Conservation (phyloP, 345 rosid species). For the Garcia nutans region DNA sequence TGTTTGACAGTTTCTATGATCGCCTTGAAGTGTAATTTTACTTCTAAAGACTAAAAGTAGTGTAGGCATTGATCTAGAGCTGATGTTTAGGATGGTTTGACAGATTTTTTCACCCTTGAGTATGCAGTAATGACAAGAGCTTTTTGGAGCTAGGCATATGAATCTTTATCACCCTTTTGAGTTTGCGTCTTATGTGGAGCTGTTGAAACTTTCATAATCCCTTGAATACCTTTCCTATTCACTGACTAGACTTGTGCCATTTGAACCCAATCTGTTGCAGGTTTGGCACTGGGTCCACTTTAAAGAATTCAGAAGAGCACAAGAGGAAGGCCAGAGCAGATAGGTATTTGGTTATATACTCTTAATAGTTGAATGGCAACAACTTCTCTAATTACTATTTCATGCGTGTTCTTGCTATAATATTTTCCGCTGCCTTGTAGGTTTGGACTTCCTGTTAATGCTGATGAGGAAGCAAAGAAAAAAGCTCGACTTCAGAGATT, state of each 20-base stretch:
- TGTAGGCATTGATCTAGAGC: not conserved
- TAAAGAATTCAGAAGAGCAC: conserved; percentile 66
- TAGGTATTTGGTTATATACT: conserved; percentile 45
- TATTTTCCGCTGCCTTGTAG: conserved; percentile 31
- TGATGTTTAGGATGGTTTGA: not conserved
- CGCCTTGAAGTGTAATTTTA: not conserved
- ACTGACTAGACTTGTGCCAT: not conserved
- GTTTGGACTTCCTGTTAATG: conserved; percentile 58
- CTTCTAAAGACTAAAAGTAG: not conserved
- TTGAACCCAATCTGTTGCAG: conserved; percentile 28
- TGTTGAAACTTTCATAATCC: not conserved
- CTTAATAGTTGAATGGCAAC: not conserved
- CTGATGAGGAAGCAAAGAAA: conserved; percentile 72
- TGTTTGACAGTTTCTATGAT: not conserved
- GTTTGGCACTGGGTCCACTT: conserved; percentile 57
- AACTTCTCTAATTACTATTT: not conserved
- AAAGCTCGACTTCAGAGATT: conserved; percentile 85
- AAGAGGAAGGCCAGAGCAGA: conserved; percentile 95
- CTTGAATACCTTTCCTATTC: not conserved
- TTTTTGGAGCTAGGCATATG: not conserved
- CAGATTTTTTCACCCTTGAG: too few species aligned
- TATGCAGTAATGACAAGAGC: not conserved
- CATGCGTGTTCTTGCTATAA: not conserved
- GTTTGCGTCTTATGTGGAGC: not conserved
- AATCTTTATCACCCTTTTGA: not conserved